These are phyloP conservation scores for Hordeum vulgare DNA, from an alignment of 176 grass and related monocot species.

Conservation along the genomic window DNA sequence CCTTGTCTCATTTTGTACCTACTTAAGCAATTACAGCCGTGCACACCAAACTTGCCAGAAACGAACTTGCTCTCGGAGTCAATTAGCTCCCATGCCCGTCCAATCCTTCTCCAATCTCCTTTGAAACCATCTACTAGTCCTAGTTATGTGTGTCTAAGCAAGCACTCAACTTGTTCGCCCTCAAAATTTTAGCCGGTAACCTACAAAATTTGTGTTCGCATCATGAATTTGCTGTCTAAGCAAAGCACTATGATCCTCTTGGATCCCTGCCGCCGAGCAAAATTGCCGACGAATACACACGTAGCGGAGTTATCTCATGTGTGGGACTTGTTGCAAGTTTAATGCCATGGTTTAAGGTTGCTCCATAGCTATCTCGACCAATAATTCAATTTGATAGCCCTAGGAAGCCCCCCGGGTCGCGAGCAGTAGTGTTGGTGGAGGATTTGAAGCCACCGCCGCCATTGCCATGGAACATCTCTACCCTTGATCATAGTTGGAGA, in stretches of 20 bases:
- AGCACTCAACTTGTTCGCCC: too few relatives aligned
- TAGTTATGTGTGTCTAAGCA: too few relatives aligned
- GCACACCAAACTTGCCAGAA: too few relatives aligned
- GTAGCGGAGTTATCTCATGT: background rate
- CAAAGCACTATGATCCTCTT: background rate
- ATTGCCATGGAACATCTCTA: too few relatives aligned
- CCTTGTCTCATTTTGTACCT: background rate
- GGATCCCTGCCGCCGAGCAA: background rate
- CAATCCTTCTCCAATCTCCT: too few relatives aligned
- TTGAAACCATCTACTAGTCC: background rate
- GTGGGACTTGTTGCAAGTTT: background rate
- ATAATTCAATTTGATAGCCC: slow-evolving; percentile 5
- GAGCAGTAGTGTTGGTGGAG: too few relatives aligned
- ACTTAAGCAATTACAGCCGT: too few relatives aligned
- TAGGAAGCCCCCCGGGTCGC: too few relatives aligned
- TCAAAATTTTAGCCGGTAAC: background rate
- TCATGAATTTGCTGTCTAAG: background rate
- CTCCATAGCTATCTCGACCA: background rate
- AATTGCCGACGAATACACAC: too few relatives aligned
- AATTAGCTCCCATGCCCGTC: background rate
- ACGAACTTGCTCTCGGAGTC: background rate
- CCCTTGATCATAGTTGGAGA: too few relatives aligned
- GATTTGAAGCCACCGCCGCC: too few relatives aligned
- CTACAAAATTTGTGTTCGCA: background rate
- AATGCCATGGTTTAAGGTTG: slow-evolving; percentile 16